Base-by-base conservation (phyloP, 352 stramenopile genomes). In the Stramenopiles sp. region DNA sequence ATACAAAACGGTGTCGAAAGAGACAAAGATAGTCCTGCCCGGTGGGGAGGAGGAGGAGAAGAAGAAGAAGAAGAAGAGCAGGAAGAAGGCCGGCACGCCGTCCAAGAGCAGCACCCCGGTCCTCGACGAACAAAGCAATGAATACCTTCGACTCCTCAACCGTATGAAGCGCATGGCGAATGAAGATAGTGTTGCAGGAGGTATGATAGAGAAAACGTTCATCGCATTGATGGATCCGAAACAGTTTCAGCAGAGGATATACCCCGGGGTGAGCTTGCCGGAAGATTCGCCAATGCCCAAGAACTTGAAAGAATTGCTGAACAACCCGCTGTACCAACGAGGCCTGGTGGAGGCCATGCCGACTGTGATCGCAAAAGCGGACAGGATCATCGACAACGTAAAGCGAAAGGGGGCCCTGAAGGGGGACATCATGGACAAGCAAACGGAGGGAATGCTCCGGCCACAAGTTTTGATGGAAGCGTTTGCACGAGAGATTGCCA, bases 391-490 rank as follows among this genome's bases (percentile, higher is more conserved):
- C 18, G 77, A 49, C 1, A 92, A 92, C 71, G 87, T 93, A 68
- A 92, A 93, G 78, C 81, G 80, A 68, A 82, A 84, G 25, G 86
- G 84, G 3, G 87, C 85, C 0, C 78, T 82, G 0, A 81, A 86
- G 37, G 86, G 86, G 25, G 86, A 93, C 18, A 68, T 86, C 49
- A 92, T 93, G 86, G 86, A 92, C 69, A 31, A 77, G 0, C 78
- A 79, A 0, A 93, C 86, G 0, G 86, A 93, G 77, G 74, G 75
- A 0, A 77, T 84, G 74, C 82, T 92, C 36, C 36, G 85, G 35
- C 86, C 86, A 0, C 86, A 92, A 73, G 82, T 92, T 2, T 77
- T 91, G 37, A 87, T 91, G 68, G 86, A 93, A 75, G 86, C 86
- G 0, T 92, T 93, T 80, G 86, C 82, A 0, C 80, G 87, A 48